A percentile compares a stretch with the other conserved stretches of the same genome.
These are phyloP conservation scores for Amanita subjunquillea DNA, from an alignment of 768 basidiomycete species.

Conservation along the genomic window DNA sequence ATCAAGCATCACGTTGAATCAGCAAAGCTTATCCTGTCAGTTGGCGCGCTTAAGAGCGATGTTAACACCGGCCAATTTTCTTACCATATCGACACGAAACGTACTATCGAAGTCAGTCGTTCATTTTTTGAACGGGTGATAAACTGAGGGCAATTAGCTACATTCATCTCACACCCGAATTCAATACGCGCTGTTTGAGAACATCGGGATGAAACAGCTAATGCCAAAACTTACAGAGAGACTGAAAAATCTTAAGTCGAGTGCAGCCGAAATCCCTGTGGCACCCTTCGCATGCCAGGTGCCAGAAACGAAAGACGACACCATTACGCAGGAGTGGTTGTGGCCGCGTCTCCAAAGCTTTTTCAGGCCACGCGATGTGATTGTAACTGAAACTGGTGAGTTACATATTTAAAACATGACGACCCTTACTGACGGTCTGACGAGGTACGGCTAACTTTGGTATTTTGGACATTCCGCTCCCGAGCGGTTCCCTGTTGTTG, in stretches of 20 bases:
- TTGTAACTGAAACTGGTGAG: conserved; percentile 79
- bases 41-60: conserved; percentile 65
- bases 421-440: neutral
- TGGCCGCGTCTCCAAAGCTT: conserved; percentile 75
- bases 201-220: conserved; percentile 69
- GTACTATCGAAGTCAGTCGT: conserved; percentile 49
- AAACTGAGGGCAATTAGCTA: conserved; percentile 30
- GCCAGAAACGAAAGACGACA: conserved; percentile 31
- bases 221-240: conserved; percentile 60
- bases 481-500: conserved; percentile 53
- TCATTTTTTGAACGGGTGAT: neutral
- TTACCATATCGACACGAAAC: conserved; percentile 49
- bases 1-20: conserved; percentile 65
- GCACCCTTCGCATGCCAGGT: conserved; percentile 31
- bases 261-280: conserved; percentile 34
- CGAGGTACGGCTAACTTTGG: conserved; percentile 77
- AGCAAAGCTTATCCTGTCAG: conserved; percentile 65
- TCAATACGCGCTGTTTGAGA: conserved; percentile 51
- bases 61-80: conserved; percentile 89
- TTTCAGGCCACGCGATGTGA: conserved; percentile 63
- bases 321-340: conserved; percentile 71
- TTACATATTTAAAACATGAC: neutral
- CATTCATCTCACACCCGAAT: conserved; percentile 68
- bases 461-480: conserved; percentile 70
- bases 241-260: conserved; percentile 29